A percentile compares a stretch with the other conserved stretches of the same genome.
phyloP scores from a whole-genome alignment of 2,329 filamentous ascomycete genomes.

The Phoma sp. region DNA sequence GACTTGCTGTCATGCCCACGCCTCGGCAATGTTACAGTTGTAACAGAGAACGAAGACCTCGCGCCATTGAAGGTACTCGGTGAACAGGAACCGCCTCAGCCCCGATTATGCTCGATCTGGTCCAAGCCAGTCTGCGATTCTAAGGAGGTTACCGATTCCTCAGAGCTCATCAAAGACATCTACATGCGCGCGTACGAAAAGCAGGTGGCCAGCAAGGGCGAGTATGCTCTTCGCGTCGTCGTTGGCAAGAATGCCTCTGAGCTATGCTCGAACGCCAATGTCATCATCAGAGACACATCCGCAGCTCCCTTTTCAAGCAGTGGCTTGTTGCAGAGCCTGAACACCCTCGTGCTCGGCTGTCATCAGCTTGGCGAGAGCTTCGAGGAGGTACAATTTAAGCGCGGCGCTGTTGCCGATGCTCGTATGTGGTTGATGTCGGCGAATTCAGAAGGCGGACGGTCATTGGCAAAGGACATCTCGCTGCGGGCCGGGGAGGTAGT shows the following conservation, averaged over 20 bases:
- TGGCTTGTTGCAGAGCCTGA: constrained; percentile 37
- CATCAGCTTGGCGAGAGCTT: constrained; percentile 45
- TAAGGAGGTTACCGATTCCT: constrained; percentile 28
- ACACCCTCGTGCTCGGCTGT: constrained; percentile 43
- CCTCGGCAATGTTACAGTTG: constrained; percentile 44
- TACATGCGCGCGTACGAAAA: constrained; percentile 47
- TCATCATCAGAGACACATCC: constrained; percentile 41
- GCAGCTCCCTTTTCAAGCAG: constrained; percentile 23
- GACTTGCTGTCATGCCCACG: constrained; percentile 42
- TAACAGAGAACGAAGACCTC: constrained; percentile 42
- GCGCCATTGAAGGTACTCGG: constrained; percentile 35
- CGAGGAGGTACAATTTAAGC: constrained; percentile 48
- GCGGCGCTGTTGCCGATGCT: constrained; percentile 34
- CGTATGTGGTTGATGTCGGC: constrained; percentile 43
- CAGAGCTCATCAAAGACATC: constrained; percentile 42
- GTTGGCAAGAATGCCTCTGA: constrained; percentile 33
- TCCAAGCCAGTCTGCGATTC: constrained; percentile 33
- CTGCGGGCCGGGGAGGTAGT: constrained; percentile 43
- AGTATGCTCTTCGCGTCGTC: constrained; percentile 36
- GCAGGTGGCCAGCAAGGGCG: constrained; percentile 41
- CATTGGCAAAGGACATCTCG: constrained; percentile 45
- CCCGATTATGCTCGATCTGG: constrained; percentile 46
- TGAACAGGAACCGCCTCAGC: constrained; percentile 33
- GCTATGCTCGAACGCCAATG: constrained; percentile 31
- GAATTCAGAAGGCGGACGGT: constrained; percentile 40